Base-by-base conservation (phyloP, 306 rosid species). In the Vachellia collinsii region DNA sequence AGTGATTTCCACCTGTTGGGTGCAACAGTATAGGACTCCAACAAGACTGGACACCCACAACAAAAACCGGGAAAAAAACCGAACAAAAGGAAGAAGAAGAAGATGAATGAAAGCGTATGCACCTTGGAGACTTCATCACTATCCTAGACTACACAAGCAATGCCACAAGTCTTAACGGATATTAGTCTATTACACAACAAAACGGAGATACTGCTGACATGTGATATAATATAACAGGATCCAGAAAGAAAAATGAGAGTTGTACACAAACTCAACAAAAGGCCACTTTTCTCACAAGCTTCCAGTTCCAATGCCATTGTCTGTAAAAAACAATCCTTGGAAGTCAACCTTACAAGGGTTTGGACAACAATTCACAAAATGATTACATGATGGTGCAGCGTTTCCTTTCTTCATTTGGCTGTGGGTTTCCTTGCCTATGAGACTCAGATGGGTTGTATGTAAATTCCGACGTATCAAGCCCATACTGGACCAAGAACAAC, bases 361-460 rank as follows among this genome's bases (percentile, higher is more conserved):
- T 62, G 72, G 80, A 77, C 34, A 29, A 74, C 64, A 83, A 83
- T 72, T n/a, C 74, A 77, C 65, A 50, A 29, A 73, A 77, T 72
- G 77, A 77, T 90, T 82, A 96, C 99, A 96, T 93, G 80, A 93
- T 90, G 79, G 83, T 80, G 91, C 99, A 96, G 59, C 98, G 90
- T 72, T 91, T 93, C 90, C 89, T 86, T 82, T 96, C 99, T 87
- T 96, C 99, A 69, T 93, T 74, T 78, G 97, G 97, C 81, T 96
- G 99, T 11, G 92, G 16, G 75, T 84, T 79, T 44, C 48, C 93
- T 83, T 88, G 98, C 91, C 98, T 90, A 66, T 85, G 58, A 19
- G 99, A 84, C 85, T 93, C 99, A 1, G 92, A 93, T 50, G 99
- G 99, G 85, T 96, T 92, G 93, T 96, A 96, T 23, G 99, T 92